Conservation (phyloP, 495 filamentous ascomycete genomes). For the Copromyces sp. region DNA sequence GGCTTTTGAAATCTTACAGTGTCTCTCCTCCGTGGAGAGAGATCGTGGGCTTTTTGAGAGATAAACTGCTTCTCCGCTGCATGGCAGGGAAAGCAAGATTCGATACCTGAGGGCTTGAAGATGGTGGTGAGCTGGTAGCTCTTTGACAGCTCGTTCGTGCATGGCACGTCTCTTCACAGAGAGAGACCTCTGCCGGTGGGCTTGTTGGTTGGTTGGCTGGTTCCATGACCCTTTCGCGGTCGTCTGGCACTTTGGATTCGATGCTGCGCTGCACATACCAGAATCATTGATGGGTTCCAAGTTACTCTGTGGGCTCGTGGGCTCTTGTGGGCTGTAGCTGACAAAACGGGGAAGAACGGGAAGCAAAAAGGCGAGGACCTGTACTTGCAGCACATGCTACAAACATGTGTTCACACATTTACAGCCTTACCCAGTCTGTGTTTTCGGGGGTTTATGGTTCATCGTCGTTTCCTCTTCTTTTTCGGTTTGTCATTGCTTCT, state of each 20-base stretch:
- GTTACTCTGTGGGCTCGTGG: constrained; percentile 32
- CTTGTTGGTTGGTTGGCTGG: constrained; percentile 1
- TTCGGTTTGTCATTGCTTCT: not conserved
- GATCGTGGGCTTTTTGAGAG: constrained; percentile 39
- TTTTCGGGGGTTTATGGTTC: not conserved
- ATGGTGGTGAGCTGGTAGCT: constrained; percentile 40
- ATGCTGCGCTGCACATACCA: not conserved
- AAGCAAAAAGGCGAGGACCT: not conserved
- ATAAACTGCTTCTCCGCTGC: constrained; percentile 21
- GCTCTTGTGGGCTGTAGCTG: constrained; percentile 30
- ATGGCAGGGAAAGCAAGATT: constrained; percentile 24
- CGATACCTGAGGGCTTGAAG: constrained; percentile 37
- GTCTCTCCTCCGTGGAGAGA: constrained; percentile 16
- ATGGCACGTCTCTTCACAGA: constrained; percentile 5
- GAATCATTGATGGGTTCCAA: constrained; percentile 18
- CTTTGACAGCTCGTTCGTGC: constrained; percentile 31
- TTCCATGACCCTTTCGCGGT: constrained; percentile 5
- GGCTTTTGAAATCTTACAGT: constrained; percentile 35
- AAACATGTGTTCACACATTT: not conserved
- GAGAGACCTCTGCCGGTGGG: constrained; percentile 8
- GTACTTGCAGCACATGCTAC: not conserved
- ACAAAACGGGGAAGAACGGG: not conserved
- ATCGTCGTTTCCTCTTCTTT: not conserved
- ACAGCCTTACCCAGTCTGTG: not conserved
- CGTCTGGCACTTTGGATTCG: not conserved